phyloP scores from a whole-genome alignment of 164 flowering plant species.

The Vitis cinerea region DNA sequence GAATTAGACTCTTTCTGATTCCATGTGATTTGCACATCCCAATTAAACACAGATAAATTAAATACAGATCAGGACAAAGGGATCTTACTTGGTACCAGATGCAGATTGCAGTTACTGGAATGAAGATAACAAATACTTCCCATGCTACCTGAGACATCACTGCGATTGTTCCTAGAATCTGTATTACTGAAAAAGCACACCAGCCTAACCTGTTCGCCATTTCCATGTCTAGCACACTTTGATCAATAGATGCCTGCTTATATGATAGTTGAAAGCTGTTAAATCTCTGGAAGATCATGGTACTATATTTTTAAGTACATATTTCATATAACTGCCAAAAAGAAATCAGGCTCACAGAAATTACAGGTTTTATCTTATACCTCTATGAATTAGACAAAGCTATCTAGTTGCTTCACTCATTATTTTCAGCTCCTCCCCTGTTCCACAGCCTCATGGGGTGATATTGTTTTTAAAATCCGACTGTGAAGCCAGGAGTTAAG shows the following conservation, averaged over 20 bases:
- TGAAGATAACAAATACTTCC: constrained; percentile 84
- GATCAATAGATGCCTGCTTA: constrained; percentile 86
- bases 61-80: too few species aligned
- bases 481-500: too few species aligned
- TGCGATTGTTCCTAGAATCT: constrained; percentile 72
- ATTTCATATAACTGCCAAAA: not conserved
- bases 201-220: constrained; percentile 70
- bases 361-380: not conserved
- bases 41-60: too few species aligned
- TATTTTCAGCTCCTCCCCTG: too few species aligned
- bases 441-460: too few species aligned
- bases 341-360: not conserved
- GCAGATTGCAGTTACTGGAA: constrained; percentile 85
- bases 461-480: too few species aligned
- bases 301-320: not conserved
- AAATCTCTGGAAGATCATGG: not conserved
- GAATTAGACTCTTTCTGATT: too few species aligned
- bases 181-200: constrained; percentile 92
- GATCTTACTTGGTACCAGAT: constrained; percentile 86
- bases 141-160: constrained; percentile 98
- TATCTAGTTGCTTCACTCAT: too few species aligned
- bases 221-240: constrained; percentile 88
- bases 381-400: too few species aligned
- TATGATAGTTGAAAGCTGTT: constrained; percentile 4
- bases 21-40: too few species aligned